These are phyloP conservation scores for Saccharomyces hybrid DNA, from an alignment of 1,139 yeast genomes.

Conservation along the genomic window DNA sequence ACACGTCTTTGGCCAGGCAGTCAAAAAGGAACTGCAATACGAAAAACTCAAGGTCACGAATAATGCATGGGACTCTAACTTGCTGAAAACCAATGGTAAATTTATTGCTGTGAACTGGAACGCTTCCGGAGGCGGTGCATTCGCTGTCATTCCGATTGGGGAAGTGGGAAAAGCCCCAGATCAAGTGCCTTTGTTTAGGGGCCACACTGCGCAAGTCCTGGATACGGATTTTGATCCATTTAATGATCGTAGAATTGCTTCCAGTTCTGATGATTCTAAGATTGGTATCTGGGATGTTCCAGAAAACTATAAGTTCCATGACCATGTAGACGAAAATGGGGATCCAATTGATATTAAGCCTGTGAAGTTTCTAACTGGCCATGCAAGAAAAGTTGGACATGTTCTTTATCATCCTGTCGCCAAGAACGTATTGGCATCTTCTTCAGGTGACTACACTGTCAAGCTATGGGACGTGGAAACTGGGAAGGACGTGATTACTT, in stretches of 20 bases:
- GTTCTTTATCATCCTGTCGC: constrained; percentile 86
- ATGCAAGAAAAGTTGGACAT: constrained; percentile 90
- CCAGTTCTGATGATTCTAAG: constrained; percentile 89
- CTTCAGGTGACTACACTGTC: constrained; percentile 83
- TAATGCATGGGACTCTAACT: constrained; percentile 94
- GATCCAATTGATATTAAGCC: constrained; percentile 67
- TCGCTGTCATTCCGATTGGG: constrained; percentile 77
- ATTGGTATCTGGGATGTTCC: constrained; percentile 86
- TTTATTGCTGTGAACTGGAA: constrained; percentile 87
- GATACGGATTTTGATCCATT: constrained; percentile 93
- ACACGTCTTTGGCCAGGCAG: constrained; percentile 89
- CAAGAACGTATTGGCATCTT: constrained; percentile 73
- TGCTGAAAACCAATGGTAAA: constrained; percentile 77
- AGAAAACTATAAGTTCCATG: constrained; percentile 54
- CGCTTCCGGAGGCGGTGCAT: constrained; percentile 94
- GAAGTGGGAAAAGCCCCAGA: constrained; percentile 96
- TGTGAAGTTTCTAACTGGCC: constrained; percentile 65
- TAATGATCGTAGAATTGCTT: constrained; percentile 63
- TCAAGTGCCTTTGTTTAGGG: constrained; percentile 84
- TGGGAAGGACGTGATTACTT: constrained; percentile 62
- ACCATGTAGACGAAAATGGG: constrained; percentile 39
- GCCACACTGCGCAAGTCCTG: constrained; percentile 89
- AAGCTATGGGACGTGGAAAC: constrained; percentile 83
- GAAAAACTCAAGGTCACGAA: constrained; percentile 80
- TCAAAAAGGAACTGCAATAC: constrained; percentile 79